A percentile compares a stretch with the other conserved stretches of the same genome.
These are phyloP conservation scores for Hypoxylon sp. DNA, from an alignment of 2,329 filamentous ascomycete genomes.

Conservation along the genomic window DNA sequence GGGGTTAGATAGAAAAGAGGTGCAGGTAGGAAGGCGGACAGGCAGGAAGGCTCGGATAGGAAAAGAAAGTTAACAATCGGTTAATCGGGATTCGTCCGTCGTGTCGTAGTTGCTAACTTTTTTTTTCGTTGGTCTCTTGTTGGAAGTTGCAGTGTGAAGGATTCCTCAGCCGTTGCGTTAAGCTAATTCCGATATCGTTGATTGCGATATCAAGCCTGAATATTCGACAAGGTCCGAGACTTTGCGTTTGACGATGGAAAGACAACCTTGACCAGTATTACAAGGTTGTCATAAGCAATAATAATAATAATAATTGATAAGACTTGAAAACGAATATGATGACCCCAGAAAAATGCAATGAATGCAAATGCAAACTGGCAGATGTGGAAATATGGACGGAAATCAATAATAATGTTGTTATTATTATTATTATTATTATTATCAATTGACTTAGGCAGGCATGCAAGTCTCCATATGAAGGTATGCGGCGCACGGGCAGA, in stretches of 20 bases:
- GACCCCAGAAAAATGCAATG: neutral
- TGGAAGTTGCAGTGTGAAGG: constrained; percentile 5
- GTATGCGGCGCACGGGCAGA: too few relatives aligned
- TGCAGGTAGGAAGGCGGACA: constrained; percentile 16
- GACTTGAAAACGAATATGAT: neutral
- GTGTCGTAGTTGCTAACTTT: too few relatives aligned
- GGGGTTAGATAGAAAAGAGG: neutral
- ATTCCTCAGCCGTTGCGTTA: constrained; percentile 1
- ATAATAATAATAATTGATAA: too few relatives aligned
- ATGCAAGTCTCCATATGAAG: too few relatives aligned
- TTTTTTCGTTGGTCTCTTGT: neutral
- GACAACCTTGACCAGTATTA: constrained; percentile 12
- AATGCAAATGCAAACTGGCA: too few relatives aligned
- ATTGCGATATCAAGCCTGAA: neutral
- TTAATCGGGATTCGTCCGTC: too few relatives aligned
- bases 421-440: too few relatives aligned
- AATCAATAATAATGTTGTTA: too few relatives aligned
- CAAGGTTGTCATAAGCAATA: neutral
- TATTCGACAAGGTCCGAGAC: neutral
- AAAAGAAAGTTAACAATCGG: constrained; percentile 7
- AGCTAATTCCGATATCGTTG: constrained; percentile 4
- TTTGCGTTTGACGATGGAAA: constrained; percentile 10
- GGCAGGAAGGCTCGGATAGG: neutral
- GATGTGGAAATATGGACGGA: too few relatives aligned
- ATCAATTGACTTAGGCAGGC: too few relatives aligned